phyloP scores from a whole-genome alignment of 1,284 basidiomycete species.

The Pyrrhoderma noxium region DNA sequence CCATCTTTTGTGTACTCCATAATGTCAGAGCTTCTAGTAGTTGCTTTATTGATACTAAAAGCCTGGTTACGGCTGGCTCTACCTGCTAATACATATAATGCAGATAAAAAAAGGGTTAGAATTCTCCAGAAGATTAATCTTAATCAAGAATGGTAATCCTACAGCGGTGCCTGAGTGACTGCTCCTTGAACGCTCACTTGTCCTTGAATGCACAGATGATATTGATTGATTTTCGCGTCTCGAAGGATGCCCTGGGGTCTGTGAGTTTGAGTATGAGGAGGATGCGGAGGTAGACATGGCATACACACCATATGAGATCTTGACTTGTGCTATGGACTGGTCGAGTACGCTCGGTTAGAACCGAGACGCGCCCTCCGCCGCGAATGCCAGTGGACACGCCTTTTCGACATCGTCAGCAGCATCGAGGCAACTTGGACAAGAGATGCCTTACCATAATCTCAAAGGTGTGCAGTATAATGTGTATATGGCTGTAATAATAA shows the following conservation, averaged over 20 bases:
- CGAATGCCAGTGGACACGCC: slow-evolving; percentile 2
- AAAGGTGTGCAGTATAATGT: slow-evolving; percentile 59
- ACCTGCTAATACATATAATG: slow-evolving; percentile 51
- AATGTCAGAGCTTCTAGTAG: slow-evolving; percentile 86
- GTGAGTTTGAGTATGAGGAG: slow-evolving; percentile 4
- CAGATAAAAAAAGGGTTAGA: slow-evolving; percentile 7
- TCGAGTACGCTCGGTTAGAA: neutral
- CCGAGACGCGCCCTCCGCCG: neutral
- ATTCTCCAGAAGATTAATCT: neutral
- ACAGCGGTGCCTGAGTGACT: slow-evolving; percentile 20
- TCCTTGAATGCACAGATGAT: slow-evolving; percentile 32
- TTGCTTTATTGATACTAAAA: slow-evolving; percentile 93
- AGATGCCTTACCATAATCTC: slow-evolving; percentile 87
- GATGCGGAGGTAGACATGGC: neutral
- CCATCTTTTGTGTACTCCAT: slow-evolving; percentile 75
- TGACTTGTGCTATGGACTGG: neutral
- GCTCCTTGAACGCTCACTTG: slow-evolving; percentile 25
- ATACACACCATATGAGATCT: neutral
- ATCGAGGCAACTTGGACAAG: neutral
- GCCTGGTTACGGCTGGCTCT: slow-evolving; percentile 88
- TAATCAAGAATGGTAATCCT: slow-evolving; percentile 3
- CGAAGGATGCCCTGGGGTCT: slow-evolving; percentile 27
- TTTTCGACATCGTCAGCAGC: neutral
- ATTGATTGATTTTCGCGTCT: slow-evolving; percentile 40
- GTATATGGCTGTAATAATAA: neutral